Base-by-base conservation (phyloP, 2,329 filamentous ascomycete genomes). In the Colletotrichum sojae region DNA sequence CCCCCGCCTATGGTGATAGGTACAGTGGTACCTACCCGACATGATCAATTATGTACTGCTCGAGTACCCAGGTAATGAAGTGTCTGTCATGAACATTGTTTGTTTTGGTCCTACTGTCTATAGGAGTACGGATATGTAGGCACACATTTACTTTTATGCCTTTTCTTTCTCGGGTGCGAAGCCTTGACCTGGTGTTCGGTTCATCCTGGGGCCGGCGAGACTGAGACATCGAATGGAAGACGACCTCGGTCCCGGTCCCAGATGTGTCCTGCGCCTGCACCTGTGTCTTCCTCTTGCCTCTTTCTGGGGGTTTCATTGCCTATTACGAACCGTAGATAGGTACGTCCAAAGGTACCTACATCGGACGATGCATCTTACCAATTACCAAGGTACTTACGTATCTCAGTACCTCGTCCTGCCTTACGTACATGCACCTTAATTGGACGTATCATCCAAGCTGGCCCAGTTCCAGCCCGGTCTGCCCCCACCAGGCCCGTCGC, bases 401-500 rank as follows among this genome's bases (percentile, higher is more conserved):
- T 15, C 18, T 51, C 18, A 36, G 27, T 9, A 49, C 45, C 43
- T 43, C n/a, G 27, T 36, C 27, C 45, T 6, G 31, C 31, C 36
- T 27, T 31, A 56, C 52, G 59, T 54, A 57, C 65, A 40, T 45
- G 54, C 46, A 68, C 65, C 65, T 68, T 68, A 68, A 64, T 68
- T 68, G 65, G 46, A 68, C 65, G 46, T 68, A 64, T 52, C 46
- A 57, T 18, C 25, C 46, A 49, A 52, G 51, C 57, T 58, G 56
- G 64, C 64, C 53, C 60, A 58, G 65, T 20, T 49, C 31, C 43
- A 62, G 60, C 27, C 31, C 58, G 25, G 58, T 52, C 49, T 15
- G 25, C 49, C 27, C 31, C 51, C 49, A 63, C 10, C 12, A 18
- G 16, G n/a, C 16, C 6, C 45, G n/a, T n/a, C n/a, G 12, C n/a